phyloP scores from a whole-genome alignment of 2,329 filamentous ascomycete genomes.

The Fusarium decemcellulare region DNA sequence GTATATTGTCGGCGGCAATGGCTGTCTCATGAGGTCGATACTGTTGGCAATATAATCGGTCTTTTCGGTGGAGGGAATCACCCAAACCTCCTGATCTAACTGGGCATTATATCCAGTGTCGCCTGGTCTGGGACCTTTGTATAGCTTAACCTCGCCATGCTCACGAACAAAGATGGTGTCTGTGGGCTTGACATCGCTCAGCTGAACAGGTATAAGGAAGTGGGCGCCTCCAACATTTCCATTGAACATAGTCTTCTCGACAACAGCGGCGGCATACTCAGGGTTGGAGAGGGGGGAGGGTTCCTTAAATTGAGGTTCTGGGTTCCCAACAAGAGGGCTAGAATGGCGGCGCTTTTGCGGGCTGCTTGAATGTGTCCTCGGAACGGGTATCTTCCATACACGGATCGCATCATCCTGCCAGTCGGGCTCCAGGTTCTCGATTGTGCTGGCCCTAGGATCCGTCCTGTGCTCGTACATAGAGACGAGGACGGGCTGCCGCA shows the following conservation, averaged over 20 bases:
- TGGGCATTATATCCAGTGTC: constrained; percentile 32
- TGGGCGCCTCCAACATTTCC: constrained; percentile 46
- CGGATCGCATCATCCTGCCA: constrained; percentile 83
- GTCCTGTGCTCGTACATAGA: constrained; percentile 75
- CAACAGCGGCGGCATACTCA: constrained; percentile 48
- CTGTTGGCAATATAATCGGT: constrained; percentile 21
- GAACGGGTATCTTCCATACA: constrained; percentile 83
- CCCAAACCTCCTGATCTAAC: constrained; percentile 45
- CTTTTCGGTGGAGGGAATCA: constrained; percentile 37
- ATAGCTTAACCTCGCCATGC: constrained; percentile 76
- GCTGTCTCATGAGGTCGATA: constrained; percentile 39
- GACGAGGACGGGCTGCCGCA: constrained; percentile 86
- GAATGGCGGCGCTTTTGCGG: constrained; percentile 53
- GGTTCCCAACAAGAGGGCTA: constrained; percentile 28
- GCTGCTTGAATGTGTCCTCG: constrained; percentile 50
- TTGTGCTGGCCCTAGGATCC: constrained; percentile 54
- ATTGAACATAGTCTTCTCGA: constrained; percentile 56
- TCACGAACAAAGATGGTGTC: constrained; percentile 70
- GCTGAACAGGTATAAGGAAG: constrained; percentile 43
- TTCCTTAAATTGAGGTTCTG: constrained; percentile 32
- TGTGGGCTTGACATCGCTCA: constrained; percentile 47
- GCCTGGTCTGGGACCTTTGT: constrained; percentile 71
- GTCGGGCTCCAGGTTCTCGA: constrained; percentile 66
- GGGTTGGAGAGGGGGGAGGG: constrained; percentile 46
- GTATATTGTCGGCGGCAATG: constrained; percentile 78